Evolutionary conservation across 169 alveolate species (phyloP).

Genomic region (Plasmodium ovale): DNA sequence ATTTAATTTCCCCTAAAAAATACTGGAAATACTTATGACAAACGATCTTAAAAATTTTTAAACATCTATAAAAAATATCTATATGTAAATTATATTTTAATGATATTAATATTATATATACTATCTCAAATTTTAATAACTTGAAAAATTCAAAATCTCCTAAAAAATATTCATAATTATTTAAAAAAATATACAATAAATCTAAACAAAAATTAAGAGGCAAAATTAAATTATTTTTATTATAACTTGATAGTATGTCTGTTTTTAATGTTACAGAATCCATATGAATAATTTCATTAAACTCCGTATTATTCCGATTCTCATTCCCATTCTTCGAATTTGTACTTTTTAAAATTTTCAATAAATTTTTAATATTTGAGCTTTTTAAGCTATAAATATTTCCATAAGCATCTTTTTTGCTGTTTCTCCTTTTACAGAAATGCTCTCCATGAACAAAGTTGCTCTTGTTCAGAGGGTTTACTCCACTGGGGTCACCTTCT

Average conservation of each 20-base stretch:
- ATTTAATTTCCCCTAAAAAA: constrained; percentile 73
- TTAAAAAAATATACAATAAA: constrained; percentile 56
- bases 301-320: not conserved
- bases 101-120: constrained; percentile 41
- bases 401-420: not conserved
- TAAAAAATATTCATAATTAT: constrained; percentile 67
- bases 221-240: constrained; percentile 66
- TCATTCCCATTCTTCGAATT: constrained; percentile 13
- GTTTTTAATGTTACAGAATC: constrained; percentile 13
- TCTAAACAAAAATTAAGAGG: constrained; percentile 66
- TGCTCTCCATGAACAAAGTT: no score
- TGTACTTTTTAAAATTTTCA: constrained; percentile 63
- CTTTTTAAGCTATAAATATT: constrained; percentile 25
- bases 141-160: constrained; percentile 66
- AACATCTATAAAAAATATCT: constrained; percentile 60
- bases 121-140: constrained; percentile 64
- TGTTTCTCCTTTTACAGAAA: not conserved
- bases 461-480: not conserved
- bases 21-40: constrained; percentile 63
- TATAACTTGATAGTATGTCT: constrained; percentile 55
- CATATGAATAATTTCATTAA: constrained; percentile 11
- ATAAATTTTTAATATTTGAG: constrained; percentile 52
- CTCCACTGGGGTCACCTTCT: not conserved
- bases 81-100: constrained; percentile 55
- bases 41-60: constrained; percentile 52